Conservation (phyloP, 352 stramenopile species). For the Phytopythium delawarense region DNA sequence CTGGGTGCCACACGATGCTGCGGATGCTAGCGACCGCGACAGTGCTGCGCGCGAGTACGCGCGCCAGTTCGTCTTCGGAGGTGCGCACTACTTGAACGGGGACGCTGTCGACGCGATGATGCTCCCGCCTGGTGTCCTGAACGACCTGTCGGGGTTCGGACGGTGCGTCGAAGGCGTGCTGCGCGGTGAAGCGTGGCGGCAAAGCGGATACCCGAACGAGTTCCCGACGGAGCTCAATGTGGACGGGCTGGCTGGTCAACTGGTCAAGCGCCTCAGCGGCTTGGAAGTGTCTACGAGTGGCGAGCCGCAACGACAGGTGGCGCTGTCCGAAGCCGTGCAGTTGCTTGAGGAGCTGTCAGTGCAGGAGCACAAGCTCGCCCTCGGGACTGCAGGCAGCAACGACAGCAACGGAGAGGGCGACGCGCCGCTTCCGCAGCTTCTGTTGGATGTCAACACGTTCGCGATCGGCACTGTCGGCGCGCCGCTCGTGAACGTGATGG, state of each 20-base stretch:
- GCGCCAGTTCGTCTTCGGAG: conserved; percentile 5
- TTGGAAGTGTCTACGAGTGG: neutral
- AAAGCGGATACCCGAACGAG: conserved; percentile 7
- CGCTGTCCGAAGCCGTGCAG: conserved; percentile 2
- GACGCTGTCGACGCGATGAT: neutral
- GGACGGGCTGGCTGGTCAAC: conserved; percentile 2
- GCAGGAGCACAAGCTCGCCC: conserved; percentile 7
- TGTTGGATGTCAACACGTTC: conserved; percentile 8
- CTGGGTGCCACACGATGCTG: neutral
- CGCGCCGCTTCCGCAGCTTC: conserved; percentile 1
- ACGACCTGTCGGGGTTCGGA: conserved; percentile 3
- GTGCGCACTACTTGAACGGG: neutral
- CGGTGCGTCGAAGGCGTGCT: conserved; percentile 5
- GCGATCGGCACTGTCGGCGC: conserved; percentile 6
- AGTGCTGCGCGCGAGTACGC: neutral
- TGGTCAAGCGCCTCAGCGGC: conserved; percentile 1
- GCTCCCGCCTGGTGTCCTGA: neutral
- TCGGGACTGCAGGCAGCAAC: neutral
- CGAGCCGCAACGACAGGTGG: neutral
- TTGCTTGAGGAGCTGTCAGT: conserved; percentile 8
- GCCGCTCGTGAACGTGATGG: conserved; percentile 6
- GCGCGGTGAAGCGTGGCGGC: conserved; percentile 7
- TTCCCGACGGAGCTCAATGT: conserved; percentile 5
- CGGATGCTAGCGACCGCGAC: neutral
- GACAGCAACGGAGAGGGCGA: neutral